Evolutionary conservation across 2,329 filamentous ascomycete genomes (phyloP), one percentile per base, ranked within the genome.

Genomic region (Blastomyces emzantsi): DNA sequence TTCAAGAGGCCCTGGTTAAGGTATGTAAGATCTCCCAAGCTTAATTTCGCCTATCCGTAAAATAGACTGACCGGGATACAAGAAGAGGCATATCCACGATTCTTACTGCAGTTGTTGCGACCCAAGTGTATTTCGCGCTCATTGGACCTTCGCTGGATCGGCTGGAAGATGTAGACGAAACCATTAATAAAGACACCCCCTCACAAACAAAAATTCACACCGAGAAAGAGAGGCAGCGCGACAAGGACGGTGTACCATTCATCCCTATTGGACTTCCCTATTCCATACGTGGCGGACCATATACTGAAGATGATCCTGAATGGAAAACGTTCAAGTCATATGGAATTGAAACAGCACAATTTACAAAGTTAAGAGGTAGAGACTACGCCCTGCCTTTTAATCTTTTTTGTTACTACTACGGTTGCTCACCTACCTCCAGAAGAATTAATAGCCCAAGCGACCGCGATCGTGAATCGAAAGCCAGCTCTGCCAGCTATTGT

Each of bases 231-330:
- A 56, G 39, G 17, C 15, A 41, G 11, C 47, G 57, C 19, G 61
- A 62, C 17, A 60, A 63, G 4, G 52, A 62, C 1, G 59, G 36
- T 25, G 19, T 60, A 22, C n/a, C 64, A 47, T 68, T 67, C n/a
- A 63, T 68, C 41, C 66, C 65, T 3, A 56, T 68, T 7, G 63
- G 61, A 13, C 59, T 64, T 39, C 65, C 65, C 15, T 51, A 60
- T 45, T 60, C 39, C 41, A 51, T 64, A 15, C 36, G 28, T n/a
- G 63, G 65, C 17, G n/a, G 36, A 45, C 19, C 15, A 1, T 65
- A 65, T 61, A 39, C 49, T 17, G 45, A n/a, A 25, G 39, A 62
- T 28, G 66, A 66, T 45, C 65, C 64, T 9, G 65, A 67, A 33
- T 64, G 58, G 61, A 57, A 60, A 49, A 19, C 39, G 11, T 66